These are phyloP conservation scores for Brassica juncea DNA, from an alignment of 345 rosid genomes.

Conservation along the genomic window DNA sequence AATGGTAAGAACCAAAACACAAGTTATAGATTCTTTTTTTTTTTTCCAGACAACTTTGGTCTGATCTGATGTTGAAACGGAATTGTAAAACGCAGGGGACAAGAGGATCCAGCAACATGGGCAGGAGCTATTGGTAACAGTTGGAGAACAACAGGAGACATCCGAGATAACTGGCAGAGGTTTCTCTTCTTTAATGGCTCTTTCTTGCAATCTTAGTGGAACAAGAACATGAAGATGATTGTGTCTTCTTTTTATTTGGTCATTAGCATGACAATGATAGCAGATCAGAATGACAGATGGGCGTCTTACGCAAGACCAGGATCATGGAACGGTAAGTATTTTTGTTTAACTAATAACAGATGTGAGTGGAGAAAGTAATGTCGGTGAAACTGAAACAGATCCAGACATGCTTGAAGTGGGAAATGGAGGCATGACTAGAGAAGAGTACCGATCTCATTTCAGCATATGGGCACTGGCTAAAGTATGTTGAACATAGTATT, in stretches of 20 bases:
- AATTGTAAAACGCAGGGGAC: constrained; percentile 54
- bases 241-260: not conserved
- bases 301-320: constrained; percentile 88
- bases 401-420: constrained; percentile 99
- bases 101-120: constrained; percentile 90
- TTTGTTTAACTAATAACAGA: not conserved
- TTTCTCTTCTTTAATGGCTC: constrained; percentile 21
- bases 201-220: not conserved
- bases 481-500: constrained; percentile 39
- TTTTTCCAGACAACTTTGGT: constrained; percentile 1
- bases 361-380: not conserved
- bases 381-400: constrained; percentile 50
- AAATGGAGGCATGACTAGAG: constrained; percentile 89
- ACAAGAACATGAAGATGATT: constrained; percentile 4
- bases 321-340: constrained; percentile 77
- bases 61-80: constrained; percentile 7
- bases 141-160: constrained; percentile 92
- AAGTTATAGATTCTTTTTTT: not conserved
- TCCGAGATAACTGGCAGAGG: constrained; percentile 73
- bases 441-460: constrained; percentile 82
- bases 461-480: constrained; percentile 93
- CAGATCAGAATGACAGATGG: constrained; percentile 71
- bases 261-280: constrained; percentile 68
- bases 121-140: constrained; percentile 81
- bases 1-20: constrained; percentile 54